Conservation (phyloP, 352 stramenopile species). For the Thalassiosira mediterranea region DNA sequence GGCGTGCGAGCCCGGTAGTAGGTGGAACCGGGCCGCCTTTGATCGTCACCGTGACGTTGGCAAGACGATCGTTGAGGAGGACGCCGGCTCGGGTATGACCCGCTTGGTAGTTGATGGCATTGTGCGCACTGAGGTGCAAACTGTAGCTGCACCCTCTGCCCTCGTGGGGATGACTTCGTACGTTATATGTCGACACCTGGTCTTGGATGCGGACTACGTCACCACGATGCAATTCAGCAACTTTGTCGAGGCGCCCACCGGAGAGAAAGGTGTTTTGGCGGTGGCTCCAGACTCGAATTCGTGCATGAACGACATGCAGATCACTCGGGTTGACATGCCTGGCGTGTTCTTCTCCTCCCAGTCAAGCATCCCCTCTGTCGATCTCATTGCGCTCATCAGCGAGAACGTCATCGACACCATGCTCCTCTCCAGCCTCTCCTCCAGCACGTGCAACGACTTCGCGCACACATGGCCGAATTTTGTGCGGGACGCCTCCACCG, state of each 20-base stretch:
- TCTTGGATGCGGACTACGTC: slow-evolving; percentile 12
- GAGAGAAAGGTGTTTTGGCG: slow-evolving; percentile 29
- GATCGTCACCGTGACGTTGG: slow-evolving; percentile 49
- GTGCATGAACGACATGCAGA: slow-evolving; percentile 21
- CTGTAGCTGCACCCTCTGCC: slow-evolving; percentile 16
- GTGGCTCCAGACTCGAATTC: slow-evolving; percentile 21
- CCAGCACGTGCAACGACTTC: slow-evolving; percentile 34
- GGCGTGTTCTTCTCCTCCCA: slow-evolving; percentile 25
- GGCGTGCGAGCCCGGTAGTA: slow-evolving; percentile 43
- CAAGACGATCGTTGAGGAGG: slow-evolving; percentile 45
- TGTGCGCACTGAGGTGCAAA: slow-evolving; percentile 39
- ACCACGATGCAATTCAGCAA: slow-evolving; percentile 23
- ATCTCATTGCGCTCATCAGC: slow-evolving; percentile 26
- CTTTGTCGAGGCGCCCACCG: slow-evolving; percentile 25
- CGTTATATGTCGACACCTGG: slow-evolving; percentile 23
- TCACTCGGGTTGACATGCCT: slow-evolving; percentile 39
- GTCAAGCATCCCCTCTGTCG: slow-evolving; percentile 24
- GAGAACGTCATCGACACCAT: slow-evolving; percentile 40
- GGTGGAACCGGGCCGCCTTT: slow-evolving; percentile 52
- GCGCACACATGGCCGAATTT: slow-evolving; percentile 49
- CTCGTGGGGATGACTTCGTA: background rate
- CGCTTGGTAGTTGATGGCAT: slow-evolving; percentile 51
- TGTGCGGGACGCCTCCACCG: slow-evolving; percentile 24
- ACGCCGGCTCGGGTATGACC: slow-evolving; percentile 13
- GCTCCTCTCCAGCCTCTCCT: slow-evolving; percentile 23